These are phyloP conservation scores for Rostrohypoxylon terebratum DNA, from an alignment of 495 filamentous ascomycete species.

Conservation along the genomic window DNA sequence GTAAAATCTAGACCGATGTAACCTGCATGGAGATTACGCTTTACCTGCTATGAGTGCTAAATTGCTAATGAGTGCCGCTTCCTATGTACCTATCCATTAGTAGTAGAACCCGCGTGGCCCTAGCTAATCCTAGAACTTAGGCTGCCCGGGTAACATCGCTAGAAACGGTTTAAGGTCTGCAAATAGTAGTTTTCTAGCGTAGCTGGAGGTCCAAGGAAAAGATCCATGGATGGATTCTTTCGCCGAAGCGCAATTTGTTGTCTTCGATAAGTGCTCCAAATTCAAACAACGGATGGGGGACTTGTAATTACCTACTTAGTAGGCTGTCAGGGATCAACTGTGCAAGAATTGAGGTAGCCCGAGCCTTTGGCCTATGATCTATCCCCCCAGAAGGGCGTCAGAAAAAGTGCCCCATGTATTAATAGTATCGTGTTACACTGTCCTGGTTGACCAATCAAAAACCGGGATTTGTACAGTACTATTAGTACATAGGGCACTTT, in stretches of 20 bases:
- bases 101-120: constrained; percentile 1
- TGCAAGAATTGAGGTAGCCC: too few relatives aligned
- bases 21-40: constrained; percentile 4
- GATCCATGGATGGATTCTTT: neutral
- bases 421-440: too few relatives aligned
- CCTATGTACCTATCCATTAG: too few relatives aligned
- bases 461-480: neutral
- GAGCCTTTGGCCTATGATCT: too few relatives aligned
- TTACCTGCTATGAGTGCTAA: constrained; percentile 11
- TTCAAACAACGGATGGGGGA: neutral
- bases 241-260: neutral
- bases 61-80: too few relatives aligned
- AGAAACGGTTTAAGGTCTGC: neutral
- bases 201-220: neutral
- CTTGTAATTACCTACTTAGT: neutral
- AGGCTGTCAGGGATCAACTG: too few relatives aligned
- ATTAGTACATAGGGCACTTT: too few relatives aligned
- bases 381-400: too few relatives aligned
- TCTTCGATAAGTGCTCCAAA: neutral
- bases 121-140: neutral
- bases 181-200: constrained; percentile 2
- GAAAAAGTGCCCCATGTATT: too few relatives aligned
- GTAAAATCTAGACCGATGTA: neutral
- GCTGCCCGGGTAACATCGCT: neutral
- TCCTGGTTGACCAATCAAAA: too few relatives aligned